A percentile compares a stretch with the other conserved stretches of the same genome.
These are phyloP conservation scores for Thelonectria blattea DNA, from an alignment of 2,329 filamentous ascomycete genomes.

Conservation along the genomic window DNA sequence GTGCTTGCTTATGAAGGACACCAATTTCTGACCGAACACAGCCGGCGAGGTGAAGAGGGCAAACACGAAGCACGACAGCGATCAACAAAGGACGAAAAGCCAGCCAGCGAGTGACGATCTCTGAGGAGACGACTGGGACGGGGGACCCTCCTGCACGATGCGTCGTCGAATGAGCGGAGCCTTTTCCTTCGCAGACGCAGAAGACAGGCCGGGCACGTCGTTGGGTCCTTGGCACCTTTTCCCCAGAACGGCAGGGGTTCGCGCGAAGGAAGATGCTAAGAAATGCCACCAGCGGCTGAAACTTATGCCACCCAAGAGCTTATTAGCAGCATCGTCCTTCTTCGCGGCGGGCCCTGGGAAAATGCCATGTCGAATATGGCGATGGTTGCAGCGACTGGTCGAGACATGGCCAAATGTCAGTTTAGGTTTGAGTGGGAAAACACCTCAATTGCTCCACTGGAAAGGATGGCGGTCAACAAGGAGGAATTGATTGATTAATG, in stretches of 20 bases:
- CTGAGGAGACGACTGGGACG: background rate
- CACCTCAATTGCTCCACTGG: conserved; percentile 2
- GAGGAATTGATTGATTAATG: background rate
- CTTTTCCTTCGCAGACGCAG: background rate
- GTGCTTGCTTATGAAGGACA: background rate
- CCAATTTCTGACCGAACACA: background rate
- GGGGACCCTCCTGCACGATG: background rate
- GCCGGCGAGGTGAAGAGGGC: background rate
- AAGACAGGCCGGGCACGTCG: background rate
- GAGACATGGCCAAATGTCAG: background rate
- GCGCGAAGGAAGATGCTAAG: background rate
- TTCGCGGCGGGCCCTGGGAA: too few relatives aligned
- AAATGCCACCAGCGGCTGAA: background rate
- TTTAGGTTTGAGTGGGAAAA: background rate
- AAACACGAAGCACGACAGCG: background rate
- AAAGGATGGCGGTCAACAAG: conserved; percentile 5
- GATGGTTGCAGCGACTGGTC: background rate
- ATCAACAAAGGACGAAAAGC: background rate
- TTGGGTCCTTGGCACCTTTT: conserved; percentile 32
- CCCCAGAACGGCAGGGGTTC: conserved; percentile 24
- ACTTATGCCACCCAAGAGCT: conserved; percentile 2
- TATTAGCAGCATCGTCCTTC: conserved; percentile 8
- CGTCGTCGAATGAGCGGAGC: background rate
- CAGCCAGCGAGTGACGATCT: background rate
- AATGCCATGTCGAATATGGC: background rate